Evolutionary conservation across 2,329 filamentous ascomycete species (phyloP).

Genomic region (Penicillium sp.): DNA sequence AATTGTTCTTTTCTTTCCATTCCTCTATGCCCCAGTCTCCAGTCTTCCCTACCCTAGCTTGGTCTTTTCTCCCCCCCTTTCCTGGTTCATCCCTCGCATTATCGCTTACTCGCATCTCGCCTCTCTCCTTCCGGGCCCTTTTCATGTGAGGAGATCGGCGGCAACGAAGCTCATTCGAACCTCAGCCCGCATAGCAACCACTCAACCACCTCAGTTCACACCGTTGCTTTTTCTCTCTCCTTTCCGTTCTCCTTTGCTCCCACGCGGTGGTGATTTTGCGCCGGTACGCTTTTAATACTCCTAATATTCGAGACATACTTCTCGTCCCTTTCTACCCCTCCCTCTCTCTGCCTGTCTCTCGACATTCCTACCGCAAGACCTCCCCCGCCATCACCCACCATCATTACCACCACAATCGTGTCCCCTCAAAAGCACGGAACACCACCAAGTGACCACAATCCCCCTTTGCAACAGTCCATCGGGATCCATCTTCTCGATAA

Average conservation of each 20-base stretch:
- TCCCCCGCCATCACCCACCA: conserved; percentile 9
- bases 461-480: conserved; percentile 13
- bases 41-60: neutral
- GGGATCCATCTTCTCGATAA: conserved; percentile 18
- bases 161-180: conserved; percentile 15
- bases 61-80: neutral
- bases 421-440: conserved; percentile 19
- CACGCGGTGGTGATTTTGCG: conserved; percentile 21
- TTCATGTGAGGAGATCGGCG: conserved; percentile 32
- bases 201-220: conserved; percentile 7
- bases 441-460: conserved; percentile 24
- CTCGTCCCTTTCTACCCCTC: conserved; percentile 19
- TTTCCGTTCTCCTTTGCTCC: conserved; percentile 13
- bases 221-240: conserved; percentile 18
- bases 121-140: conserved; percentile 10
- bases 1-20: neutral
- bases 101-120: conserved; percentile 8
- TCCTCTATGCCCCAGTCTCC: neutral
- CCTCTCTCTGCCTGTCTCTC: conserved; percentile 11
- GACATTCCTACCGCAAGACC: conserved; percentile 10
- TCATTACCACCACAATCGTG: conserved; percentile 18
- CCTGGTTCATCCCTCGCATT: conserved; percentile 17
- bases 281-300: conserved; percentile 27
- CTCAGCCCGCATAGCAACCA: conserved; percentile 17
- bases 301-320: conserved; percentile 9